phyloP scores from a whole-genome alignment of 176 grass and related monocot species.

The Lolium multiflorum region DNA sequence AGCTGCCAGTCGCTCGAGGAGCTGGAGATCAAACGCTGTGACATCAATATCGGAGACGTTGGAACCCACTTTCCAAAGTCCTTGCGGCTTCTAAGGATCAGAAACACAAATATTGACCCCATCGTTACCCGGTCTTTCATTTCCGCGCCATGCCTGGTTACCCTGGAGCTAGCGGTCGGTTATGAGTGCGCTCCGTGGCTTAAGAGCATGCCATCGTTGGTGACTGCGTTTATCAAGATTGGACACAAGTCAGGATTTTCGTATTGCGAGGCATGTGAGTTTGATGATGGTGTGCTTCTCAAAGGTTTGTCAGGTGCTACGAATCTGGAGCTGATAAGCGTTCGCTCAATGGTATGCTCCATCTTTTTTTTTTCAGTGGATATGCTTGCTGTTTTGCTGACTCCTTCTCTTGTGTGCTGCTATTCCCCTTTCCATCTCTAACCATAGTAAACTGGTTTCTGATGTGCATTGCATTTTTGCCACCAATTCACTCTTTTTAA shows the following conservation, averaged over 20 bases:
- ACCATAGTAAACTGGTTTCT: neutral
- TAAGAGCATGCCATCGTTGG: neutral
- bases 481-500: neutral
- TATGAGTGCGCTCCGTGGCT: too few species aligned
- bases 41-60: too few species aligned
- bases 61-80: too few species aligned
- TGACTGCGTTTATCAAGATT: neutral
- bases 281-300: neutral
- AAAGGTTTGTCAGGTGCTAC: neutral
- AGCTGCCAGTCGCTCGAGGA: too few species aligned
- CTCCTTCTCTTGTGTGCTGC: neutral
- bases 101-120: too few species aligned
- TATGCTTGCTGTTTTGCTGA: neutral
- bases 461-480: neutral
- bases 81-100: too few species aligned
- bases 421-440: neutral
- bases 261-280: neutral
- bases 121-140: too few species aligned
- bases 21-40: too few species aligned
- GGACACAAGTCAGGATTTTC: neutral
- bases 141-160: too few species aligned
- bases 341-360: neutral
- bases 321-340: neutral
- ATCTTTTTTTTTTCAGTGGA: neutral
- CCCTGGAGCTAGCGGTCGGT: too few species aligned